phyloP scores from a whole-genome alignment of 2,329 filamentous ascomycete genomes.

The Tolypocladium endophyticum region DNA sequence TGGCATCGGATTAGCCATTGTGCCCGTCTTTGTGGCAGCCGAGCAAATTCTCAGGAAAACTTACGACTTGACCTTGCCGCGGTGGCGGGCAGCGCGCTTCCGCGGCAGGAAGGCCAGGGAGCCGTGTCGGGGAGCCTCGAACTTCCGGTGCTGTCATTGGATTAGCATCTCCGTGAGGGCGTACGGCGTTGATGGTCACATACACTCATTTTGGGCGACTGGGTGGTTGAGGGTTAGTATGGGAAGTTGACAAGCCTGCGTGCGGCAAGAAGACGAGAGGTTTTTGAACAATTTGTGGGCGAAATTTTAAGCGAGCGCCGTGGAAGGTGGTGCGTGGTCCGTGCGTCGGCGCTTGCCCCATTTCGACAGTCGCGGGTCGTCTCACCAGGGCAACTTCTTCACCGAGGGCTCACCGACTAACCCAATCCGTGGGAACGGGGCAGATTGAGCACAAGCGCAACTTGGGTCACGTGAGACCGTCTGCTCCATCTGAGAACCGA shows the following conservation, averaged over 20 bases:
- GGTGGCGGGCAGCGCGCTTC: conserved; percentile 89
- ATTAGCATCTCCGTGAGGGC: conserved; percentile 2
- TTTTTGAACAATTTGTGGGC: conserved; percentile 21
- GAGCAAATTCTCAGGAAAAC: conserved; percentile 19
- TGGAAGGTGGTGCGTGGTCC: conserved; percentile 13
- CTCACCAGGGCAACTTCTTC: conserved; percentile 5
- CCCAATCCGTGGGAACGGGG: neutral
- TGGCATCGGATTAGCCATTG: conserved; percentile 16
- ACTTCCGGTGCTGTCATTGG: conserved; percentile 41
- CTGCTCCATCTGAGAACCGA: neutral
- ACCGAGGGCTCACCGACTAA: neutral
- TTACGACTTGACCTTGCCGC: conserved; percentile 98
- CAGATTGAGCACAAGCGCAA: neutral
- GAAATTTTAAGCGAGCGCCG: conserved; percentile 27
- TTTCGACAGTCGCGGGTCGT: neutral
- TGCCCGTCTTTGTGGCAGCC: neutral
- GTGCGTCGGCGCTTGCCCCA: conserved; percentile 10
- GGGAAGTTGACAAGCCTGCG: conserved; percentile 22
- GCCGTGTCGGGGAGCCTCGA: conserved; percentile 88
- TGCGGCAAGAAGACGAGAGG: conserved; percentile 14
- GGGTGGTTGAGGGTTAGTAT: conserved; percentile 26
- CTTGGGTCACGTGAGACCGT: neutral
- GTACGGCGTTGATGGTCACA: conserved; percentile 10
- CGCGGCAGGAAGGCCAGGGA: conserved; percentile 78
- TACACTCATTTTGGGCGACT: conserved; percentile 31